These are phyloP conservation scores for Phyllosticta citrichinensis DNA, from an alignment of 2,329 filamentous ascomycete genomes.

Conservation along the genomic window DNA sequence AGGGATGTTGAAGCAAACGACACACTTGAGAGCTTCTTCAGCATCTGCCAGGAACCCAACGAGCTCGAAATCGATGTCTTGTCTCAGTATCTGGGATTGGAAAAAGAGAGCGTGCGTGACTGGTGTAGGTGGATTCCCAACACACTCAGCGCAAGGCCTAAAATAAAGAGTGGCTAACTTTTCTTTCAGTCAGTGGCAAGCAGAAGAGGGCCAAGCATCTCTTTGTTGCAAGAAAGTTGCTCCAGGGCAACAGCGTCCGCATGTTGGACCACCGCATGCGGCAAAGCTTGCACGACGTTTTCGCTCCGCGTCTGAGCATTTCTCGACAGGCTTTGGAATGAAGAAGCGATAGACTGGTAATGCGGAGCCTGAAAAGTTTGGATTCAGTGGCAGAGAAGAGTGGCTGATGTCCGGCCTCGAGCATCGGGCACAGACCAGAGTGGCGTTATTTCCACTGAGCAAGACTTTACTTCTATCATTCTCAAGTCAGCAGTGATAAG, in stretches of 20 bases:
- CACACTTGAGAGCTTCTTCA: not conserved
- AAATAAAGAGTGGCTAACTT: not conserved
- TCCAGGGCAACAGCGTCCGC: not conserved
- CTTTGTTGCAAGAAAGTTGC: not conserved
- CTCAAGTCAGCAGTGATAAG: too few species aligned
- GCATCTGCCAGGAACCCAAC: not conserved
- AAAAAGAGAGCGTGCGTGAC: not conserved
- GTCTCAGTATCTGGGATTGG: not conserved
- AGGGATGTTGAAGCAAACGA: not conserved
- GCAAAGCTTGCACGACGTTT: not conserved
- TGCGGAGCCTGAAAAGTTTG: too few species aligned
- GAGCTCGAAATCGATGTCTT: not conserved
- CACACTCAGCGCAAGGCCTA: not conserved
- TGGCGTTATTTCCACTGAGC: too few species aligned
- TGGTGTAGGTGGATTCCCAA: not conserved
- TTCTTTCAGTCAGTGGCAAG: not conserved
- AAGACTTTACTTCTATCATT: too few species aligned
- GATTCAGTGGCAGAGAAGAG: too few species aligned
- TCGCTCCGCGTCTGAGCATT: not conserved
- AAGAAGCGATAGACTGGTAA: too few species aligned
- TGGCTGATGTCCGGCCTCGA: too few species aligned
- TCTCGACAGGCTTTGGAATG: not conserved
- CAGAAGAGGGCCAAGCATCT: not conserved
- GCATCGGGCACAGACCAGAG: too few species aligned
- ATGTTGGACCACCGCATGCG: not conserved